These are phyloP conservation scores for Phaeosphaeriaceae sp. DNA, from an alignment of 2,329 filamentous ascomycete species.

Conservation along the genomic window DNA sequence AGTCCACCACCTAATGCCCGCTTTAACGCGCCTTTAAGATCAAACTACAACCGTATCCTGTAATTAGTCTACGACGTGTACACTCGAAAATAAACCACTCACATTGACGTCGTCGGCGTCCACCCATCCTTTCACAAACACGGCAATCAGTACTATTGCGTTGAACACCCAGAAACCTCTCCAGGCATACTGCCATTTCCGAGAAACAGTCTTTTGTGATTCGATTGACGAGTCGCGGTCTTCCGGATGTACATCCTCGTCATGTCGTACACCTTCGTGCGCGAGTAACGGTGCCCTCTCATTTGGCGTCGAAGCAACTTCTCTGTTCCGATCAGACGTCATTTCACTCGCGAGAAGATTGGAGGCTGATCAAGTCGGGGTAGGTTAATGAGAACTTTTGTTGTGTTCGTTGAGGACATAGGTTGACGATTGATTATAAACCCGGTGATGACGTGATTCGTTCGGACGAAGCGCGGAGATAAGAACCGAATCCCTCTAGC, in stretches of 20 bases:
- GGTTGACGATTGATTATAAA: no score
- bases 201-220: constrained; percentile 16
- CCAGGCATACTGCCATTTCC: constrained; percentile 27
- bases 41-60: constrained; percentile 19
- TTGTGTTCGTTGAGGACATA: no score
- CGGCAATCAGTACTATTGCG: constrained; percentile 17
- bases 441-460: no score
- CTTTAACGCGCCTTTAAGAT: constrained; percentile 34
- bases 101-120: constrained; percentile 37
- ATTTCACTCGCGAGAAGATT: constrained; percentile 1
- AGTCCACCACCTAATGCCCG: constrained; percentile 35
- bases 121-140: constrained; percentile 37
- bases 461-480: no score
- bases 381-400: no score
- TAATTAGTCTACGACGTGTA: neutral
- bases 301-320: constrained; percentile 2
- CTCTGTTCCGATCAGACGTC: neutral
- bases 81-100: neutral
- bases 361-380: no score
- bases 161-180: constrained; percentile 18
- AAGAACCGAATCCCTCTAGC: no score
- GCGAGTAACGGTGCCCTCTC: constrained; percentile 33
- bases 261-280: constrained; percentile 7
- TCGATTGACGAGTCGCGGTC: constrained; percentile 14
- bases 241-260: constrained; percentile 1